Evolutionary conservation across 2,329 filamentous ascomycete species (phyloP), one percentile per base, ranked within the genome.

Genomic region (Diaporthe humulicola): DNA sequence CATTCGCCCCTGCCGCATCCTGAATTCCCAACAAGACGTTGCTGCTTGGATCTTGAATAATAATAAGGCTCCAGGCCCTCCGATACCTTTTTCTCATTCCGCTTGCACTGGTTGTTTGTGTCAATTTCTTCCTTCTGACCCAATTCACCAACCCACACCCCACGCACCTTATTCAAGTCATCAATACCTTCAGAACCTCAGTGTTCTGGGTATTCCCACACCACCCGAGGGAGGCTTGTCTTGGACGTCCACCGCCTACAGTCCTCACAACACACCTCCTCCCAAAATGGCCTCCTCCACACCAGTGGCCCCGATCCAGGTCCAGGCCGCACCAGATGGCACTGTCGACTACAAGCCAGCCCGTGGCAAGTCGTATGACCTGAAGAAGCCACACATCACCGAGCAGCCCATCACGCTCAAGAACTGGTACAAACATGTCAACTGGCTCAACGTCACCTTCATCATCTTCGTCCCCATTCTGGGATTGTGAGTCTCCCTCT

Each of bases 361-460:
- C 61, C 87, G 88, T 66, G 84, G 84, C 78, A 73, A 64, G 45
- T 25, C 54, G 22, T 84, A 85, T 78, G 90, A 92, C 75, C 57
- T 83, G 74, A 87, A 93, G 87, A 98, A 97, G 87, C 90, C 93
- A 81, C 95, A 98, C 85, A 97, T 98, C 85, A 92, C 94, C 78
- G 95, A 97, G 78, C 90, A 91, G 77, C 93, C 94, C 74, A 93
- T 97, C 79, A 98, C 94, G 75, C 89, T 88, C 85, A 87, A 88
- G 81, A 98, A 98, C 88, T 97, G 94, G 94, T 92, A 95, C 86
- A 93, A 96, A 87, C 95, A 98, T 83, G 90, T 98, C 88, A 95
- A 98, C 89, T 98, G 95, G 95, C 89, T 98, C 78, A 98, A 98
- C 84, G 92, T 94, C 77, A 90, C 88, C 77, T 90, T 98, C 83